A percentile compares a stretch with the other conserved stretches of the same genome.
phyloP scores from a whole-genome alignment of 305 asterid species.

The Solanum hybrid region DNA sequence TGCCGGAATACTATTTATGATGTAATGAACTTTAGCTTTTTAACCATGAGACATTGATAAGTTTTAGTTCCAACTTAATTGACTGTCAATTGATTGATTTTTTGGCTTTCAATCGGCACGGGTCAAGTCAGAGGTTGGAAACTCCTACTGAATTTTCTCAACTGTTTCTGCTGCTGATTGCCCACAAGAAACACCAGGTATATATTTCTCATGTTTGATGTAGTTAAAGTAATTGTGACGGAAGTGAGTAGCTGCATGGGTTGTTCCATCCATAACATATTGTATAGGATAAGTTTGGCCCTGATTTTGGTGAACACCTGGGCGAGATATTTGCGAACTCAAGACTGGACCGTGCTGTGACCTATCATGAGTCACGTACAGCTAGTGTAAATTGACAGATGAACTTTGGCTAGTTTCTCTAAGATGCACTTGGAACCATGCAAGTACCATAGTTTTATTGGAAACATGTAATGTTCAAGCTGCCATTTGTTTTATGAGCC shows the following conservation, averaged over 20 bases:
- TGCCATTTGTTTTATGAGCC: background rate
- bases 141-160: slow-evolving; percentile 34
- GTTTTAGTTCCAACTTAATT: background rate
- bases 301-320: background rate
- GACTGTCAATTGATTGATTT: background rate
- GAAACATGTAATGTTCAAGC: background rate
- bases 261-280: background rate
- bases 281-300: background rate
- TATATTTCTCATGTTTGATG: background rate
- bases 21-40: background rate
- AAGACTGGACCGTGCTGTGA: background rate
- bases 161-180: slow-evolving; percentile 40
- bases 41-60: background rate
- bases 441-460: background rate
- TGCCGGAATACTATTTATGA: background rate
- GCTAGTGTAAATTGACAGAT: background rate
- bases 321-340: background rate
- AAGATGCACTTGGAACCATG: background rate
- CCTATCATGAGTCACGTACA: background rate
- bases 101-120: slow-evolving; percentile 7
- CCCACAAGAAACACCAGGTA: slow-evolving; percentile 35
- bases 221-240: background rate
- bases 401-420: background rate
- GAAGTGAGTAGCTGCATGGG: background rate
- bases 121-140: slow-evolving; percentile 19